Conservation (phyloP, 2,329 filamentous ascomycete species). For the Penicillium sp. region DNA sequence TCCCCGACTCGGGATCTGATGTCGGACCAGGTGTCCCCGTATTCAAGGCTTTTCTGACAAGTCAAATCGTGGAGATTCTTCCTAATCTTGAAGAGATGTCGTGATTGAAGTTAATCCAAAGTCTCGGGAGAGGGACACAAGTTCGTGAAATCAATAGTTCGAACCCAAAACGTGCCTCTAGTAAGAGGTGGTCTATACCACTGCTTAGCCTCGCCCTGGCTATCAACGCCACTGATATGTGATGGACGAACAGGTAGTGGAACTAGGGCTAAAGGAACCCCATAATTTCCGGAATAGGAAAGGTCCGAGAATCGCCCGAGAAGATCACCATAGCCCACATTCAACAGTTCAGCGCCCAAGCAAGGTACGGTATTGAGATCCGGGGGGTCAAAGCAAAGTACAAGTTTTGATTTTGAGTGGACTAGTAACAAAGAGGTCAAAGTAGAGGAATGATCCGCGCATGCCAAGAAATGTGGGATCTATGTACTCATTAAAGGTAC, state of each 20-base stretch:
- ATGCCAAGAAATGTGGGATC: slow-evolving; percentile 14
- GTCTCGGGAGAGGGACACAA: background rate
- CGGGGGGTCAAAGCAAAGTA: slow-evolving; percentile 12
- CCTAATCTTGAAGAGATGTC: slow-evolving; percentile 12
- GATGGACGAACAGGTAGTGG: background rate
- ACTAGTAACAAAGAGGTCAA: background rate
- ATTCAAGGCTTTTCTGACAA: background rate
- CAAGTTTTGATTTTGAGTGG: slow-evolving; percentile 1
- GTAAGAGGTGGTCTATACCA: background rate
- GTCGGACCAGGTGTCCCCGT: background rate
- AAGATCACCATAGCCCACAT: background rate
- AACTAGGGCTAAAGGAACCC: background rate
- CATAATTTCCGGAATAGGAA: slow-evolving; percentile 1
- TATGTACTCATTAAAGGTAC: slow-evolving; percentile 6
- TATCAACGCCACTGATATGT: background rate
- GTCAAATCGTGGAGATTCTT: background rate
- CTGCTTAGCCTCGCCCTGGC: background rate
- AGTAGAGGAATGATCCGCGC: slow-evolving; percentile 7
- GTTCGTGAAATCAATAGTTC: slow-evolving; percentile 8
- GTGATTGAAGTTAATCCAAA: slow-evolving; percentile 10
- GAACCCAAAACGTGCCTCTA: background rate
- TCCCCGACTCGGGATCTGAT: background rate
- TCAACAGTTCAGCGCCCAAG: background rate
- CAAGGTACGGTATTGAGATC: background rate
- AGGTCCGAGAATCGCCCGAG: background rate